Percentiles rank a stretch among this genome's conserved stretches.
phyloP scores from a whole-genome alignment of 768 basidiomycete species.

The Mycena pura region DNA sequence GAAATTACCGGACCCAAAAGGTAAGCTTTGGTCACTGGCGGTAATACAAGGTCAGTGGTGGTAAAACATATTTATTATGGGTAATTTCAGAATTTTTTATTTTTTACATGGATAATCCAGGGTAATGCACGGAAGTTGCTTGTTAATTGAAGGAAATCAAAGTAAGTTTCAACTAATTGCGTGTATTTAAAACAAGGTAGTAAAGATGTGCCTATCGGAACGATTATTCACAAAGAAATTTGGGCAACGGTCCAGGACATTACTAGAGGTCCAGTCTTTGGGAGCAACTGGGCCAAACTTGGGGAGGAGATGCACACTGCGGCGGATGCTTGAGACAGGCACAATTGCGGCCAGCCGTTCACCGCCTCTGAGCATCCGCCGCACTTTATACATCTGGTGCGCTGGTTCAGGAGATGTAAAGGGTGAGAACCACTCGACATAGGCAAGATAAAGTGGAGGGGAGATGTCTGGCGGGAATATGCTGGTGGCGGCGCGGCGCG shows the following conservation, averaged over 20 bases:
- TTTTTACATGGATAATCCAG: too few relatives aligned
- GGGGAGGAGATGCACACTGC: slow-evolving; percentile 31
- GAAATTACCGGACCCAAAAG: too few relatives aligned
- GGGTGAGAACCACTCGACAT: slow-evolving; percentile 2
- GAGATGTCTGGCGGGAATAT: not conserved
- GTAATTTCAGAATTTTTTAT: too few relatives aligned
- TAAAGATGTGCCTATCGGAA: slow-evolving; percentile 32
- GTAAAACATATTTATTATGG: too few relatives aligned
- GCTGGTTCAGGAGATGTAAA: not conserved
- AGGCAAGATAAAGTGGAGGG: not conserved
- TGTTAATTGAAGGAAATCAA: too few relatives aligned
- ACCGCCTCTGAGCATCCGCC: not conserved
- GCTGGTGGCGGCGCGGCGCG: not conserved
- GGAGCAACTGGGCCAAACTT: slow-evolving; percentile 28
- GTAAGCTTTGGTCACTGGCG: too few relatives aligned
- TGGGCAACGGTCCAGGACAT: slow-evolving; percentile 33
- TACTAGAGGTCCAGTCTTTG: slow-evolving; percentile 34
- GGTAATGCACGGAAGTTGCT: too few relatives aligned
- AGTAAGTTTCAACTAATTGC: too few relatives aligned
- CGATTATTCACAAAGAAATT: slow-evolving; percentile 34
- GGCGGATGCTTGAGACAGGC: slow-evolving; percentile 20
- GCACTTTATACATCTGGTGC: slow-evolving; percentile 13
- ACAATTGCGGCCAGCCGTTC: slow-evolving; percentile 23
- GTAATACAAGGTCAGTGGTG: too few relatives aligned
- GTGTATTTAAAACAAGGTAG: not conserved